Base-by-base conservation (phyloP, 2,329 filamentous ascomycete species). In the Myriangium duriaei region DNA sequence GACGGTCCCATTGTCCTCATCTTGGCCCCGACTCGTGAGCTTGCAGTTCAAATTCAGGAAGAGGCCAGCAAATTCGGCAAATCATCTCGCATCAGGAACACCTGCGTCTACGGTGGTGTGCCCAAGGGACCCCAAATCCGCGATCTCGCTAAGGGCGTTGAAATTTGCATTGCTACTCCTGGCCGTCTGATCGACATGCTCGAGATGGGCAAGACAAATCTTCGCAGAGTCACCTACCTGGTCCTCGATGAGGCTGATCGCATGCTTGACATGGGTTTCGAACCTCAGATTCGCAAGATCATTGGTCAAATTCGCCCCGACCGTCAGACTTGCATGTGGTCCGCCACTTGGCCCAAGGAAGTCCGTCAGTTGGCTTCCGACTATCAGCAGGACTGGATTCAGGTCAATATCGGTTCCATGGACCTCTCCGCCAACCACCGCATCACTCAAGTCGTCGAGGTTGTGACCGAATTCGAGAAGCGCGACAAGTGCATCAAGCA, bases 181-280 rank as follows among this genome's bases (percentile, higher is more conserved):
- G 91, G 91, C 57, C 88, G 91, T 72, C 71, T 98, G 54, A 96
- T 98, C 54, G 91, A 98, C 55, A 95, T 96, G 85, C 76, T 98
- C 19, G 91, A 96, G 66, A 84, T 85, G 50, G 88, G 87, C 62
- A 93, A 92, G 72, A 98, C 91, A 53, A 96, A 98, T 68, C 76
- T 98, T 47, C 88, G 88, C 49, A 86, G 91, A 61, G 87, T 96
- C 45, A 98, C 91, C 40, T 98, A 98, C 68, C 72, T 98, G 41
- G 91, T 96, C 50, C 86, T 98, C 47, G 91, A 98, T 55, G 91
- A 98, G 70, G 91, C 91, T 60, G 91, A 98, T 67, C 88, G 91
- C 57, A 98, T 98, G 91, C 73, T 98, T 60, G 91, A 98, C 68
- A 98, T 98, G 91, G 91, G 91, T 76, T 96, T 98, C 67, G 91